Conservation (phyloP, 306 rosid genomes). For the Oemleria cerasiformis region DNA sequence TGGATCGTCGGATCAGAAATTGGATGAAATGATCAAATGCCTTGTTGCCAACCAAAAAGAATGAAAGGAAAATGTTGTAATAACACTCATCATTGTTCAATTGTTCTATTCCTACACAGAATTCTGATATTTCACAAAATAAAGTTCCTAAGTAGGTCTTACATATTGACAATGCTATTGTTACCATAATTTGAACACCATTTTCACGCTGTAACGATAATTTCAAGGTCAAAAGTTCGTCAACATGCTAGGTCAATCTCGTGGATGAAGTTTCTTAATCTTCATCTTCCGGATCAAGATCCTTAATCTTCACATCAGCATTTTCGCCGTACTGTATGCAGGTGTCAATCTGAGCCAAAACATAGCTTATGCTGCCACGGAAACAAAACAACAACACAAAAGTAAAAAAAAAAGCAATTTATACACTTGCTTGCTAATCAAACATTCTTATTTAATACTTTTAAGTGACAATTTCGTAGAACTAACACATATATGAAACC, state of each 20-base stretch:
- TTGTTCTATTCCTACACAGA: background rate
- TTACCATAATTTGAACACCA: background rate
- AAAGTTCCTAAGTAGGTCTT: background rate
- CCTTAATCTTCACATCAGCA: conserved; percentile 24
- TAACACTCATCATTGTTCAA: too few species aligned
- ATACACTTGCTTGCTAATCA: background rate
- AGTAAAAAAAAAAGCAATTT: background rate
- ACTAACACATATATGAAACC: background rate
- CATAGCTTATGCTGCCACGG: conserved; percentile 13
- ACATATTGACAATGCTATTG: background rate
- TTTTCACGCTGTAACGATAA: background rate
- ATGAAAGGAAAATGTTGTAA: background rate
- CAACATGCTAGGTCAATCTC: background rate
- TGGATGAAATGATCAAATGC: conserved; percentile 9
- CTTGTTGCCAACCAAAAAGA: background rate
- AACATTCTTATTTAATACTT: background rate
- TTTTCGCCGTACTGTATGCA: conserved; percentile 17
- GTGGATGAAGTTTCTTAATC: conserved; percentile 10
- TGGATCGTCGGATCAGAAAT: conserved; percentile 7
- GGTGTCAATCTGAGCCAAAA: conserved; percentile 17
- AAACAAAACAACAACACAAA: background rate
- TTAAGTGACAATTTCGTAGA: background rate
- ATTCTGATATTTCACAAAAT: background rate
- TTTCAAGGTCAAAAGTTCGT: background rate
- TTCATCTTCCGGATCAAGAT: conserved; percentile 15